A percentile compares a stretch with the other conserved stretches of the same genome.
Evolutionary conservation across 2,329 filamentous ascomycete species (phyloP).

Genomic region (Didymella sp.): DNA sequence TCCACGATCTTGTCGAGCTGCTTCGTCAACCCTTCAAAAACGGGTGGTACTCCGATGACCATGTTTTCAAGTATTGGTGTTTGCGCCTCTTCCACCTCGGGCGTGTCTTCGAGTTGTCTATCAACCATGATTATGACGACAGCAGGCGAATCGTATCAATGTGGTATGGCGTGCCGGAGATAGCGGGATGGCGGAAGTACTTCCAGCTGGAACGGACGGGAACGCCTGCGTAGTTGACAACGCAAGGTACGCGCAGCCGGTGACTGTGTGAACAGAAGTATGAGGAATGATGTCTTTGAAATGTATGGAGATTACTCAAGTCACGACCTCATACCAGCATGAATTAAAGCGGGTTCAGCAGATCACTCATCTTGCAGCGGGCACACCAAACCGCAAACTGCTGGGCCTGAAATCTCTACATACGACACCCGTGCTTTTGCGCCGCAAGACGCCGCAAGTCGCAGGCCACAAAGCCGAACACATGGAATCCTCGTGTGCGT

Average conservation of each 20-base stretch:
- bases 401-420: conserved; percentile 16
- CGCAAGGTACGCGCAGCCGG: background rate
- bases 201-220: conserved; percentile 14
- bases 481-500: conserved; percentile 9
- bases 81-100: conserved; percentile 35
- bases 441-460: conserved; percentile 12
- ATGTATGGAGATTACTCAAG: conserved; percentile 7
- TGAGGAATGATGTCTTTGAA: background rate
- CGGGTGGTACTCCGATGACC: conserved; percentile 47
- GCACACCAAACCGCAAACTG: conserved; percentile 14
- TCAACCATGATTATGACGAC: conserved; percentile 31
- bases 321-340: conserved; percentile 4
- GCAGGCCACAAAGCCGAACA: conserved; percentile 6
- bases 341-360: conserved; percentile 14
- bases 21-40: conserved; percentile 46
- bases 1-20: conserved; percentile 46
- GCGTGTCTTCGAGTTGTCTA: conserved; percentile 24
- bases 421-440: conserved; percentile 13
- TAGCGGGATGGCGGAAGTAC: conserved; percentile 12
- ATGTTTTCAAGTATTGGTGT: conserved; percentile 48
- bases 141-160: conserved; percentile 14
- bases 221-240: background rate
- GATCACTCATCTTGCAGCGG: conserved; percentile 12
- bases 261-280: background rate
- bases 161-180: conserved; percentile 18